These are phyloP conservation scores for Fraxinus velutina DNA, from an alignment of 305 asterid genomes.

Conservation along the genomic window DNA sequence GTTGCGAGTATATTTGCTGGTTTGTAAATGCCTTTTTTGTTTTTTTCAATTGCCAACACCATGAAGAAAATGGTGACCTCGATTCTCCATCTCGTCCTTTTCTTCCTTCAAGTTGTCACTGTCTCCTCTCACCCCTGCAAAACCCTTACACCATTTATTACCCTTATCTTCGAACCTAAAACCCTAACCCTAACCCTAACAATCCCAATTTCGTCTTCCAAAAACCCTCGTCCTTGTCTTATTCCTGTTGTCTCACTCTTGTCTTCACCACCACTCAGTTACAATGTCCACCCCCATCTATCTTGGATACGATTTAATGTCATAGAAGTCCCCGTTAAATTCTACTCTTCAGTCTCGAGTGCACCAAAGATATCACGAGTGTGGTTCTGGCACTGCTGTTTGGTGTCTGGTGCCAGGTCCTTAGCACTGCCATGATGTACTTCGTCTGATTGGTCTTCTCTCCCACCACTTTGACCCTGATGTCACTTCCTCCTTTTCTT, in stretches of 20 bases:
- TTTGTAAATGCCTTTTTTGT: not conserved
- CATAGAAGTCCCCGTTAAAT: constrained; percentile 19
- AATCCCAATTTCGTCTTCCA: constrained; percentile 2
- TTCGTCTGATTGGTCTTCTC: constrained; percentile 41
- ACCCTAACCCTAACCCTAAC: constrained; percentile 20
- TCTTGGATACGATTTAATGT: not conserved
- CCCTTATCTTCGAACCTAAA: constrained; percentile 23
- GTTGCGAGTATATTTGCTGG: not conserved
- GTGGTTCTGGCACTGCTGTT: constrained; percentile 42
- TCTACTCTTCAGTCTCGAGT: constrained; percentile 31
- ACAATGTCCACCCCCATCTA: constrained; percentile 16
- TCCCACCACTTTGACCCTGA: constrained; percentile 30
- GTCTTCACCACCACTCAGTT: constrained; percentile 35
- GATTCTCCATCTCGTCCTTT: constrained; percentile 20
- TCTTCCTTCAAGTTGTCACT: constrained; percentile 25
- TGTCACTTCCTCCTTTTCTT: constrained; percentile 20
- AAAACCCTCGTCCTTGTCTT: constrained; percentile 12
- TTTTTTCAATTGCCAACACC: not conserved
- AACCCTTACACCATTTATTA: constrained; percentile 33
- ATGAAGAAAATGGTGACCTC: constrained; percentile 33
- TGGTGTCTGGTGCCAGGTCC: constrained; percentile 46
- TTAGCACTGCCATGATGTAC: constrained; percentile 40
- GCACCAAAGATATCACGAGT: constrained; percentile 45
- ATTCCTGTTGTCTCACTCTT: constrained; percentile 29
- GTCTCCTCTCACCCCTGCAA: constrained; percentile 52